These are phyloP conservation scores for Brassica hybrid DNA, from an alignment of 441 rosid species.

Conservation along the genomic window DNA sequence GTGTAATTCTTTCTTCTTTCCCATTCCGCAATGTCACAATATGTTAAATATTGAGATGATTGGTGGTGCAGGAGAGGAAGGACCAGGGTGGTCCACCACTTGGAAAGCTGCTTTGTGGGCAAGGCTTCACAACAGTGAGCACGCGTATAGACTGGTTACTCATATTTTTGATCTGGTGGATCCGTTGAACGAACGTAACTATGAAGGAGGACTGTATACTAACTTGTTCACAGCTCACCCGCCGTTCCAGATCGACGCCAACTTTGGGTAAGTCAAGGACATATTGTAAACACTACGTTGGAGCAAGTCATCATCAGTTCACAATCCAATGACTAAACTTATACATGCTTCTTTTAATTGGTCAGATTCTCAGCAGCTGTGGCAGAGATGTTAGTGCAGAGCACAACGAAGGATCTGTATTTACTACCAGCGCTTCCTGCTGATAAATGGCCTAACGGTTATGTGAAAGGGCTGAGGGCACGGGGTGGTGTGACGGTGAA, in stretches of 20 bases:
- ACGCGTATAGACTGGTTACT: conserved; percentile 79
- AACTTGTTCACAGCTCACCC: conserved; percentile 96
- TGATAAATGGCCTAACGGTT: conserved; percentile 82
- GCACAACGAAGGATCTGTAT: conserved; percentile 68
- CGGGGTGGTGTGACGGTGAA: conserved; percentile 71
- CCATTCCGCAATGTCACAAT: neutral
- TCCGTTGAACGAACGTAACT: conserved; percentile 62
- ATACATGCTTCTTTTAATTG: neutral
- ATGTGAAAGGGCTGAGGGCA: conserved; percentile 76
- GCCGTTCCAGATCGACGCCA: conserved; percentile 95
- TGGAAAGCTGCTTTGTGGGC: conserved; percentile 97
- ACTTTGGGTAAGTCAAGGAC: conserved; percentile 72
- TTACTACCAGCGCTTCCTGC: conserved; percentile 87
- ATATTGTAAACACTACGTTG: neutral
- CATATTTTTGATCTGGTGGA: conserved; percentile 74
- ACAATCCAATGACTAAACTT: neutral
- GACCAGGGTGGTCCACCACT: conserved; percentile 92
- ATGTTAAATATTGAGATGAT: conserved; percentile 16
- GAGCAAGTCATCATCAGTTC: neutral
- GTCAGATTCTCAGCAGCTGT: conserved; percentile 79
- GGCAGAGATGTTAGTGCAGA: conserved; percentile 92
- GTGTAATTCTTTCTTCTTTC: conserved; percentile 25
- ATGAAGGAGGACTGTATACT: conserved; percentile 85
- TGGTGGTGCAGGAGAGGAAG: conserved; percentile 72
- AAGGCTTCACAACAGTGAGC: conserved; percentile 69